These are phyloP conservation scores for Yamadazyma friedrichii DNA, from an alignment of 1,139 yeast species.

Conservation along the genomic window DNA sequence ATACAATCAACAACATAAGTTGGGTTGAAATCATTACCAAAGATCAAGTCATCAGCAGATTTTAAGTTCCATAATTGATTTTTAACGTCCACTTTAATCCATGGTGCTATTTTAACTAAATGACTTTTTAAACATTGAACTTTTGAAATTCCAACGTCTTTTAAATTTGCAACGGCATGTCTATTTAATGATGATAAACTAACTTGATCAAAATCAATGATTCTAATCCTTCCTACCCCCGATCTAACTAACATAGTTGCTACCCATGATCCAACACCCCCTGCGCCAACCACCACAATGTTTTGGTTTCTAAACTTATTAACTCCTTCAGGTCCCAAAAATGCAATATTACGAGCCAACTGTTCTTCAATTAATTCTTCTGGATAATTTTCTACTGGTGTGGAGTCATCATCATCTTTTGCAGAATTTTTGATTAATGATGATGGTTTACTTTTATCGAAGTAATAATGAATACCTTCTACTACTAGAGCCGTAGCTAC, in stretches of 20 bases:
- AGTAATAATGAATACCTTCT: conserved; percentile 38
- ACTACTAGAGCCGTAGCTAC: conserved; percentile 39
- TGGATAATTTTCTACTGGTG: conserved; percentile 36
- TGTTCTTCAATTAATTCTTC: conserved; percentile 86
- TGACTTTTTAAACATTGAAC: conserved; percentile 74
- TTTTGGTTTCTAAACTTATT: conserved; percentile 68
- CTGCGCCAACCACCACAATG: conserved; percentile 92
- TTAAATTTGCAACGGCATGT: conserved; percentile 86
- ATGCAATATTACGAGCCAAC: conserved; percentile 89
- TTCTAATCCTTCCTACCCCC: conserved; percentile 74
- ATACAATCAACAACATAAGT: conserved; percentile 89
- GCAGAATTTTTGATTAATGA: background rate
- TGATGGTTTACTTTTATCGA: conserved; percentile 6
- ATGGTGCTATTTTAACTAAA: conserved; percentile 75
- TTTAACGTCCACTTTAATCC: conserved; percentile 78
- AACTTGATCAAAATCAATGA: conserved; percentile 95
- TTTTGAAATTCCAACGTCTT: conserved; percentile 89
- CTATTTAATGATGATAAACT: conserved; percentile 87
- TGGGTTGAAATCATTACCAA: conserved; percentile 55
- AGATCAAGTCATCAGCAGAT: conserved; percentile 58
- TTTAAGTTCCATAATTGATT: conserved; percentile 76
- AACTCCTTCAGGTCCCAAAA: conserved; percentile 84
- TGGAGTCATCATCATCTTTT: background rate
- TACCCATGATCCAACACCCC: conserved; percentile 98
- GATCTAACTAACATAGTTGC: conserved; percentile 89